phyloP scores from a whole-genome alignment of 106 monocot species.

The Iris macrosiphon region DNA sequence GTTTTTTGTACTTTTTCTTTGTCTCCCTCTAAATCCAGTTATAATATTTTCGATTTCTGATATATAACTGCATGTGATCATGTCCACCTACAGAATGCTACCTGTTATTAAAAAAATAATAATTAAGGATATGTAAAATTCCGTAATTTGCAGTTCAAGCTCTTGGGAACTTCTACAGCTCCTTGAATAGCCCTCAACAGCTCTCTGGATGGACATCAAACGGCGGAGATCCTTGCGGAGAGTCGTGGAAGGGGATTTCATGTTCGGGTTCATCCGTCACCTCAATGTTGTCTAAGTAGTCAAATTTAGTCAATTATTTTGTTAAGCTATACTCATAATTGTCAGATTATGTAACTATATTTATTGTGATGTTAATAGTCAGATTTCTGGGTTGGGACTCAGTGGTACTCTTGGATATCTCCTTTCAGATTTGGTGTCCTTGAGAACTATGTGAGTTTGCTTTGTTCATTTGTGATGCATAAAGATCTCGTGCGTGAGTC shows the following conservation, averaged over 20 bases:
- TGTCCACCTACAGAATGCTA: too few relatives aligned
- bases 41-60: background rate
- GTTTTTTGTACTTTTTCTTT: background rate
- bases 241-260: constrained; percentile 62
- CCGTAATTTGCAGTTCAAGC: constrained; percentile 32
- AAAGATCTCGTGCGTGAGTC: too few relatives aligned
- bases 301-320: background rate
- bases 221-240: constrained; percentile 56
- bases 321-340: background rate
- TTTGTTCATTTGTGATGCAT: constrained; percentile 1
- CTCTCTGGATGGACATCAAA: constrained; percentile 50
- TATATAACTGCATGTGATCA: too few relatives aligned
- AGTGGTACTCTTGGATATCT: constrained; percentile 75
- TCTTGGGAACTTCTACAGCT: constrained; percentile 35
- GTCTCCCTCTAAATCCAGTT: too few relatives aligned
- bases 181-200: constrained; percentile 45
- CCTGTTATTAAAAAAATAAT: background rate
- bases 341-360: background rate
- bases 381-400: constrained; percentile 57
- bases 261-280: constrained; percentile 46
- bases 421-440: constrained; percentile 55
- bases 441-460: constrained; percentile 70
- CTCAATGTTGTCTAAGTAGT: constrained; percentile 38
- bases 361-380: constrained; percentile 28
- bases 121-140: too few relatives aligned